Conservation (phyloP, 306 rosid species). For the Begonia masoniana region DNA sequence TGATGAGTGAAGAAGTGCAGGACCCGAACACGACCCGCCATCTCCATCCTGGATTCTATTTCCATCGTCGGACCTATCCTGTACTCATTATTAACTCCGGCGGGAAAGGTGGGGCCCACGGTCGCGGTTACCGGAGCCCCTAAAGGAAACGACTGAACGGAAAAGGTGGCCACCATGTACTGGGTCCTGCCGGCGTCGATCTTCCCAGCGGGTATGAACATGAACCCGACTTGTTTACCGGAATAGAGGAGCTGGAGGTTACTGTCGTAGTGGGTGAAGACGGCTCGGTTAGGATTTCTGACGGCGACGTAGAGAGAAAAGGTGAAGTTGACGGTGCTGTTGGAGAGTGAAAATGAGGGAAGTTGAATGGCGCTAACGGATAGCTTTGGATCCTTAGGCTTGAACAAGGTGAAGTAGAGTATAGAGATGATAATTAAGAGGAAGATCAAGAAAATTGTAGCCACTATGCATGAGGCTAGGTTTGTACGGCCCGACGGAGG, state of each 20-base stretch:
- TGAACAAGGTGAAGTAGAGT: constrained; percentile 69
- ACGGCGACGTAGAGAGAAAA: constrained; percentile 81
- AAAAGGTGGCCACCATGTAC: constrained; percentile 67
- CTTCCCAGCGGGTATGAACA: constrained; percentile 87
- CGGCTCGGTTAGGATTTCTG: constrained; percentile 63
- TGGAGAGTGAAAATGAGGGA: constrained; percentile 57
- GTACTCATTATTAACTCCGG: constrained; percentile 22
- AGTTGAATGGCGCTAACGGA: constrained; percentile 62
- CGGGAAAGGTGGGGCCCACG: constrained; percentile 22
- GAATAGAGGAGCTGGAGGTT: constrained; percentile 69
- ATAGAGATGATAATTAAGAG: constrained; percentile 34
- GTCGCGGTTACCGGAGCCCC: constrained; percentile 16
- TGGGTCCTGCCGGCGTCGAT: constrained; percentile 56
- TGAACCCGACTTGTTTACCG: constrained; percentile 68
- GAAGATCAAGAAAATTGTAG: constrained; percentile 59
- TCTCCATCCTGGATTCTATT: constrained; percentile 48
- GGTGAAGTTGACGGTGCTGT: constrained; percentile 60
- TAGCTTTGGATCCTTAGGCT: constrained; percentile 62
- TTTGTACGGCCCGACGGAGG: constrained; percentile 76
- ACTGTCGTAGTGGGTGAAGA: constrained; percentile 74
- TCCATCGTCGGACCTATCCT: constrained; percentile 47
- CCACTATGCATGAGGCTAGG: constrained; percentile 80
- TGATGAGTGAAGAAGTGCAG: constrained; percentile 71
- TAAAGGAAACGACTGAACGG: constrained; percentile 51
- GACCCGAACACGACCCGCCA: constrained; percentile 71